Base-by-base conservation (phyloP, 2,329 filamentous ascomycete species). In the Pestalotiopsis sp. region DNA sequence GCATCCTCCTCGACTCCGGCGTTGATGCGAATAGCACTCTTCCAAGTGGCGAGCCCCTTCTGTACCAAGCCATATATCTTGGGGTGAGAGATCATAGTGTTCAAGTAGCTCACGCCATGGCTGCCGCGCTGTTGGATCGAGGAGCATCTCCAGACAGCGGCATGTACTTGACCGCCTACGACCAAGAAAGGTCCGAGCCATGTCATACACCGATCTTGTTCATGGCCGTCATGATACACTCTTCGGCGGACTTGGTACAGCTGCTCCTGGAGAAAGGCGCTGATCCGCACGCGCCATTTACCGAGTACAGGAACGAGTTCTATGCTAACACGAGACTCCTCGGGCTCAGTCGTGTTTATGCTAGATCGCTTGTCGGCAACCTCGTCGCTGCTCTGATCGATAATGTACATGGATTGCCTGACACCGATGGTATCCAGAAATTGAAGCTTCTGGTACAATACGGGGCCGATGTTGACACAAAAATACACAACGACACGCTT, bases 131-230 rank as follows among this genome's bases (percentile, higher is more conserved):
- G 23, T 31, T 62, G 23, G 59, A 62, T 62, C 59, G 59, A 62
- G 59, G 59, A 62, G 59, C 59, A 39, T 62, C 59, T 62, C 59
- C 59, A 31, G 39, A 62, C 59, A 62, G 59, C 59, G 59, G 59
- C 59, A 23, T 62, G 23, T 4, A 62, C 36, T 62, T 25, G 31
- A 31, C 59, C 25, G 38, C 2, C 23, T 12, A 39, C 25, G 31
- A 23, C 59, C 36, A 36, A 14, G 17, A 36, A 23, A 38, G 36
- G 23, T 36, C 23, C 59, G 59, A 62, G 36, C 59, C 59, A 62
- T 62, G 59, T 31, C 59, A 62, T 62, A 62, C 59, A 62, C 59
- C 59, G 27, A 62, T 4, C 36, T 62, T 62, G 59, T 62, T 62
- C 31, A 23, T 62, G 59, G 59, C 59, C 59, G 59, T 62, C 23